phyloP scores from a whole-genome alignment of 2,329 filamentous ascomycete species.

The Gaeumannomyces sp. region DNA sequence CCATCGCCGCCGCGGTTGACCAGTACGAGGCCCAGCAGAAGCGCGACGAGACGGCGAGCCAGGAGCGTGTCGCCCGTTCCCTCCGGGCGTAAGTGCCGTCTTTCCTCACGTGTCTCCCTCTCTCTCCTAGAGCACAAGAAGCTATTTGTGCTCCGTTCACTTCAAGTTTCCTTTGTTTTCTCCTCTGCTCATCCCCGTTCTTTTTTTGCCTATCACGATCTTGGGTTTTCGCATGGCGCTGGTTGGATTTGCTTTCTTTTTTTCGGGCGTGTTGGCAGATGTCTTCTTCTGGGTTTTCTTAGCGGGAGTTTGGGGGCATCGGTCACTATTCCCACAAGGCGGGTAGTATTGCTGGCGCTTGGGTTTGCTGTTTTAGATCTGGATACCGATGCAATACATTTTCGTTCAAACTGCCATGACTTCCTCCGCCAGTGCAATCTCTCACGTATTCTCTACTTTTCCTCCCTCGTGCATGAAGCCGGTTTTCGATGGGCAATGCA shows the following conservation, averaged over 20 bases:
- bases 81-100: not conserved
- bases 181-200: too few relatives aligned
- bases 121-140: not conserved
- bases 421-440: too few relatives aligned
- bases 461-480: too few relatives aligned
- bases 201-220: not conserved
- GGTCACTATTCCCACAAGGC: not conserved
- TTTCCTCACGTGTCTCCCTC: not conserved
- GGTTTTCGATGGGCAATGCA: too few relatives aligned
- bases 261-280: too few relatives aligned
- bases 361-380: not conserved
- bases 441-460: too few relatives aligned
- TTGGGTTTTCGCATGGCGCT: not conserved
- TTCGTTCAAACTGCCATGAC: not conserved
- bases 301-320: not conserved
- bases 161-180: not conserved
- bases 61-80: too few relatives aligned
- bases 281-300: too few relatives aligned
- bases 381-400: not conserved
- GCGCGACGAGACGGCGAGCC: too few relatives aligned
- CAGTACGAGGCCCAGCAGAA: not conserved
- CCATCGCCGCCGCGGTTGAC: not conserved
- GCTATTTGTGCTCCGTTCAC: not conserved
- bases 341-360: not conserved
- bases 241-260: not conserved